Conservation (phyloP, 2,329 filamentous ascomycete genomes). For the Aspergillus hiratsukae region DNA sequence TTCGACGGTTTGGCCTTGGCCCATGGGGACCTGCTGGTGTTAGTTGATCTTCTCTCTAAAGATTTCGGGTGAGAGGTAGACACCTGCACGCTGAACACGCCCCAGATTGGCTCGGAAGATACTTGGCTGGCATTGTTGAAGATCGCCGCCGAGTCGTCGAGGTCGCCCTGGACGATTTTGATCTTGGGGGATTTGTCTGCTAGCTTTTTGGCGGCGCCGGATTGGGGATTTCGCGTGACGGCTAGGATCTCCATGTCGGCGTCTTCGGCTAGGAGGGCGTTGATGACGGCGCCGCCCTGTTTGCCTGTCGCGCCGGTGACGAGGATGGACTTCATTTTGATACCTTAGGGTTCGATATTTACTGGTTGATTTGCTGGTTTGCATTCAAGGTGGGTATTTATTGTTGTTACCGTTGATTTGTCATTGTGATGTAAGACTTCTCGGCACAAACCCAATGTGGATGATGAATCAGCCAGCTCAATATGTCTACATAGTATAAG, state of each 20-base stretch:
- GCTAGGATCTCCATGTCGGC: constrained; percentile 12
- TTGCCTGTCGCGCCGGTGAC: constrained; percentile 12
- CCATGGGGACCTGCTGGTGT: neutral
- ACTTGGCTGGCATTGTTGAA: constrained; percentile 45
- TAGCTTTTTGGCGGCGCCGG: constrained; percentile 46
- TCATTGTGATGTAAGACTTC: neutral
- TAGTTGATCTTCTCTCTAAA: neutral
- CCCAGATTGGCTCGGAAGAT: constrained; percentile 46
- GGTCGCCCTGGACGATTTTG: constrained; percentile 54
- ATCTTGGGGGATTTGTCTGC: constrained; percentile 44
- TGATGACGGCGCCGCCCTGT: constrained; percentile 10
- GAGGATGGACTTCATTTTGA: constrained; percentile 7
- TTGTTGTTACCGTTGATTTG: too few relatives aligned
- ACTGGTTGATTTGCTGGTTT: too few relatives aligned
- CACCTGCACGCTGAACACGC: constrained; percentile 60
- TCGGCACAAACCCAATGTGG: neutral
- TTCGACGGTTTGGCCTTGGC: constrained; percentile 2
- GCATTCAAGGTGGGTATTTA: too few relatives aligned
- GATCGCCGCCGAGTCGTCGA: constrained; percentile 48
- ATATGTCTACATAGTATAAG: too few relatives aligned
- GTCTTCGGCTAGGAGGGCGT: constrained; percentile 5
- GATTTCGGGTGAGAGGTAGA: neutral
- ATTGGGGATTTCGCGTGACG: constrained; percentile 9
- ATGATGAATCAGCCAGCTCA: neutral
- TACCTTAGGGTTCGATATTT: too few relatives aligned